phyloP scores from a whole-genome alignment of 139 green algal genomes.

The Zygnema circumcarinatum region DNA sequence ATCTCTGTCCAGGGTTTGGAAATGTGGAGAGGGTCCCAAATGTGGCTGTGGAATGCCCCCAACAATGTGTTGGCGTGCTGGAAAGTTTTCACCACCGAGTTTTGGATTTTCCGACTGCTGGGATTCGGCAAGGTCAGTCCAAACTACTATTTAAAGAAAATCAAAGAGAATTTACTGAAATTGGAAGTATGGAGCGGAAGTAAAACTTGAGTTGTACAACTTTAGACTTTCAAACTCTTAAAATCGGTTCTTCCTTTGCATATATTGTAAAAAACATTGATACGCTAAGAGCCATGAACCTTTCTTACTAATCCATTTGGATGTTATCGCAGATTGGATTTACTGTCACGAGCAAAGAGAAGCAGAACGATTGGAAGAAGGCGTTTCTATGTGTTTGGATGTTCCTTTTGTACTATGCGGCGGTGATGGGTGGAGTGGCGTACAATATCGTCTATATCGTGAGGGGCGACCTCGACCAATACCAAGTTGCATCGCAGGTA shows the following conservation, averaged over 20 bases:
- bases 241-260: no score
- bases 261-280: no score
- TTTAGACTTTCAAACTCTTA: no score
- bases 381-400: slow-evolving; percentile 26
- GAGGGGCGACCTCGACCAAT: neutral
- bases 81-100: slow-evolving; percentile 36
- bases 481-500: neutral
- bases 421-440: neutral
- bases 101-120: slow-evolving; percentile 15
- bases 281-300: no score
- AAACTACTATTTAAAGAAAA: no score
- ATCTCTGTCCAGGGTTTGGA: slow-evolving; percentile 34
- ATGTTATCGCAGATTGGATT: slow-evolving; percentile 31
- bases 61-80: slow-evolving; percentile 50
- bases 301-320: no score
- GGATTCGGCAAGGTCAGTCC: neutral
- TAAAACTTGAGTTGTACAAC: no score
- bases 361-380: slow-evolving; percentile 28
- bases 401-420: slow-evolving; percentile 37
- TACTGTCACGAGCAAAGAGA: slow-evolving; percentile 37
- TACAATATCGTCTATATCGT: slow-evolving; percentile 26
- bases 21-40: slow-evolving; percentile 49
- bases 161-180: no score
- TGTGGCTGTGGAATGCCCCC: slow-evolving; percentile 38
- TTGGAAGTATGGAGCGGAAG: no score